These are phyloP conservation scores for Lanzia echinophila DNA, from an alignment of 2,329 filamentous ascomycete species.

Conservation along the genomic window DNA sequence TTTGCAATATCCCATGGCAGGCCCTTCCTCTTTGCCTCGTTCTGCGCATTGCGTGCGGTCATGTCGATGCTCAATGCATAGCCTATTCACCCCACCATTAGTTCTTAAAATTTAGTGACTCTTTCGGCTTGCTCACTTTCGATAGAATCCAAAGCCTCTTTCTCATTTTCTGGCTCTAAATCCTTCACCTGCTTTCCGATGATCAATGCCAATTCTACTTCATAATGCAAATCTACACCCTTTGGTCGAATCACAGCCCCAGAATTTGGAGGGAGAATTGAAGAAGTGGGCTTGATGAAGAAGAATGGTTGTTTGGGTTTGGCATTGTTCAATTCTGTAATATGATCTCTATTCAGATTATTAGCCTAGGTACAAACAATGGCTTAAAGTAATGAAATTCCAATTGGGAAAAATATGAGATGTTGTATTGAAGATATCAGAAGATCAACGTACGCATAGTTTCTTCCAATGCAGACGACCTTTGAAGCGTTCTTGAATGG, in stretches of 20 bases:
- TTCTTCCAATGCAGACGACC: slow-evolving; percentile 80
- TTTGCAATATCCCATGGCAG: slow-evolving; percentile 95
- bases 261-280: slow-evolving; percentile 70
- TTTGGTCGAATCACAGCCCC: slow-evolving; percentile 76
- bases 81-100: slow-evolving; percentile 41
- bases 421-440: background rate
- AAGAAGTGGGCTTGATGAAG: slow-evolving; percentile 91
- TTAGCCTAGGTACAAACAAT: background rate
- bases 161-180: slow-evolving; percentile 63
- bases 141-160: slow-evolving; percentile 75
- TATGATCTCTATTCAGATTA: slow-evolving; percentile 63
- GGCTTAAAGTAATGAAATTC: background rate
- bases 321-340: slow-evolving; percentile 81
- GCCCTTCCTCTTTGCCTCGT: slow-evolving; percentile 94
- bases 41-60: slow-evolving; percentile 92
- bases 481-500: slow-evolving; percentile 46
- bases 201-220: slow-evolving; percentile 87
- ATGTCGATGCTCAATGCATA: slow-evolving; percentile 94
- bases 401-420: slow-evolving; percentile 3
- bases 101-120: background rate
- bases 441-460: slow-evolving; percentile 71
- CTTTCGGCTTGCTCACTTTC: slow-evolving; percentile 49
- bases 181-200: slow-evolving; percentile 78
- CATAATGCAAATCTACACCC: slow-evolving; percentile 84
- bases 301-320: slow-evolving; percentile 95